Conservation (phyloP, 805 yeast species). For the Soucietia sequanensis region DNA sequence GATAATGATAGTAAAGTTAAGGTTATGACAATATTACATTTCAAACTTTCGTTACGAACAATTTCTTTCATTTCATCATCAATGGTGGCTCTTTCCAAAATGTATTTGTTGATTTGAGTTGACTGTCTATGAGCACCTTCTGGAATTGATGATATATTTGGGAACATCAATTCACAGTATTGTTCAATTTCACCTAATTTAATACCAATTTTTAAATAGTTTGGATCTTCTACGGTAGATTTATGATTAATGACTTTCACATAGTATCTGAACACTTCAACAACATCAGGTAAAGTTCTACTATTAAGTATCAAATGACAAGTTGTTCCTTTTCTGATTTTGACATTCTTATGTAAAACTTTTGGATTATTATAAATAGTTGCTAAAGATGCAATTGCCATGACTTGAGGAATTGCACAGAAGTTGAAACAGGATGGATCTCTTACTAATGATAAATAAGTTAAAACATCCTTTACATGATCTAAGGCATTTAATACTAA, state of each 20-base stretch:
- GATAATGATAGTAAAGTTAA: slow-evolving; percentile 1
- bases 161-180: slow-evolving; percentile 76
- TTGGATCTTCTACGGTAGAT: slow-evolving; percentile 79
- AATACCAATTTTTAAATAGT: slow-evolving; percentile 78
- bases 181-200: slow-evolving; percentile 88
- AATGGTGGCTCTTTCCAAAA: slow-evolving; percentile 34
- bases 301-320: slow-evolving; percentile 71
- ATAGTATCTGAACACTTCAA: slow-evolving; percentile 72
- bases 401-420: slow-evolving; percentile 97
- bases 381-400: slow-evolving; percentile 96
- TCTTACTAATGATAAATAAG: slow-evolving; percentile 68
- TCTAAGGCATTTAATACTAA: slow-evolving; percentile 74
- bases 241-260: slow-evolving; percentile 74
- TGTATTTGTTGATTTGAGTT: slow-evolving; percentile 38
- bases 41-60: slow-evolving; percentile 18
- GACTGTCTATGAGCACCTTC: slow-evolving; percentile 39
- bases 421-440: slow-evolving; percentile 86
- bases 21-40: slow-evolving; percentile 7
- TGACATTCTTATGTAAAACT: slow-evolving; percentile 70
- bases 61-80: slow-evolving; percentile 32
- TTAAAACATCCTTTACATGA: slow-evolving; percentile 75
- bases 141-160: slow-evolving; percentile 53
- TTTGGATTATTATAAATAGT: slow-evolving; percentile 76
- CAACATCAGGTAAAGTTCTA: slow-evolving; percentile 72
- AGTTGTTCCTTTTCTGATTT: slow-evolving; percentile 88